Evolutionary conservation across 768 basidiomycete species (phyloP), one percentile per base, ranked within the genome.

Genomic region (Udeniomyces megalosporus): DNA sequence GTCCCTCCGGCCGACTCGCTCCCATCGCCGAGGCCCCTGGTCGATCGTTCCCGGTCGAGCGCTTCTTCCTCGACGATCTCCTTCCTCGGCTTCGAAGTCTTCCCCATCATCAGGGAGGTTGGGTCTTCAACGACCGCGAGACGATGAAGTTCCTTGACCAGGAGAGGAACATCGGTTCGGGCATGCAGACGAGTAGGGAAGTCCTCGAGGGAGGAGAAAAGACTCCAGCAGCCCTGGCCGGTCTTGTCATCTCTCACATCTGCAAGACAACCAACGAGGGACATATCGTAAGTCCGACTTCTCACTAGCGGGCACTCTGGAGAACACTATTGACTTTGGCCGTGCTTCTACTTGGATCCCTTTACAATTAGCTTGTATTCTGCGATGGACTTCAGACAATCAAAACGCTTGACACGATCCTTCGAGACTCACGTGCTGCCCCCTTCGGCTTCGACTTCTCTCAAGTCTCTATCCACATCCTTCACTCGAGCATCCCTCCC

Each of bases 311-410:
- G n/a, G n/a, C n/a, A n/a, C n/a, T n/a, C n/a, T n/a, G n/a, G n/a
- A n/a, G n/a, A n/a, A n/a, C n/a, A n/a, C n/a, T n/a, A n/a, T n/a
- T n/a, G n/a, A n/a, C n/a, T n/a, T n/a, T n/a, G n/a, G n/a, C n/a
- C 15, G 2, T 26, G 22, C 44, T 17, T 29, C 49, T 64, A 4
- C n/a, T 38, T 1, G 42, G 32, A 2, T 28, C 28, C 47, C 15
- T 34, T 42, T 11, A 29, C 56, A 12, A 31, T 20, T 32, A 60
- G 60, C 65, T 66, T 32, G 58, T 58, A 51, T 60, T 58, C 77
- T 74, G 91, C 11, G 86, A 88, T n/a, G 89, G 89, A 26, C 88
- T 86, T 85, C 88, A 93, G 28, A 90, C 93, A 68, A 95, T 97
- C 56, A 77, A 78, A 55, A 75, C 79, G 6, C 81, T 88, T 14